A percentile compares a stretch with the other conserved stretches of the same genome.
These are phyloP conservation scores for Stagonosporopsis rhizophila DNA, from an alignment of 2,329 filamentous ascomycete genomes.

Conservation along the genomic window DNA sequence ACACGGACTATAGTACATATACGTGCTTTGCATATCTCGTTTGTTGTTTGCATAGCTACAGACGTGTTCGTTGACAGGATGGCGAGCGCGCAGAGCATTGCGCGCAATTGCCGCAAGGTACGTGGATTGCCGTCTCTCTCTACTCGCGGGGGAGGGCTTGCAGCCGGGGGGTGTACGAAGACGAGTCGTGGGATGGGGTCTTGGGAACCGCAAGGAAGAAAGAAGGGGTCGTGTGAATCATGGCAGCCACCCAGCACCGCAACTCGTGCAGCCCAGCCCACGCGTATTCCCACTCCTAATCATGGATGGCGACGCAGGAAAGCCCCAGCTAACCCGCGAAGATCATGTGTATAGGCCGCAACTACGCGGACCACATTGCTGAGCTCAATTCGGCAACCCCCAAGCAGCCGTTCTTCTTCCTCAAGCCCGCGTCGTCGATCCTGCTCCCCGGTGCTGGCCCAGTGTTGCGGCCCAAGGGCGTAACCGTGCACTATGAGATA, in stretches of 20 bases:
- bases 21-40: neutral
- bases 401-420: conserved; percentile 98
- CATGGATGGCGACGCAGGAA: neutral
- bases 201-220: no score
- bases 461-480: conserved; percentile 80
- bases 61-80: conserved; percentile 29
- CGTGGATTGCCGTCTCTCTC: no score
- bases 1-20: neutral
- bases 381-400: conserved; percentile 88
- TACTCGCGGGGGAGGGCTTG: no score
- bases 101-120: conserved; percentile 58
- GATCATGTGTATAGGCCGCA: conserved; percentile 91
- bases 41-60: no score
- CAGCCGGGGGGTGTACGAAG: no score
- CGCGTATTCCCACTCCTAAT: no score
- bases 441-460: conserved; percentile 79
- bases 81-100: conserved; percentile 49
- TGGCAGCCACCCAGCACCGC: no score
- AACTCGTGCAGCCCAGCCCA: no score
- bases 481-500: conserved; percentile 91
- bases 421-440: conserved; percentile 90
- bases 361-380: conserved; percentile 97
- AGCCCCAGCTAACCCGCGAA: conserved; percentile 47
- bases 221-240: no score
- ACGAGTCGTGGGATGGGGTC: no score